These are phyloP conservation scores for Hemileccinum impolitum DNA, from an alignment of 768 basidiomycete species.

Conservation along the genomic window DNA sequence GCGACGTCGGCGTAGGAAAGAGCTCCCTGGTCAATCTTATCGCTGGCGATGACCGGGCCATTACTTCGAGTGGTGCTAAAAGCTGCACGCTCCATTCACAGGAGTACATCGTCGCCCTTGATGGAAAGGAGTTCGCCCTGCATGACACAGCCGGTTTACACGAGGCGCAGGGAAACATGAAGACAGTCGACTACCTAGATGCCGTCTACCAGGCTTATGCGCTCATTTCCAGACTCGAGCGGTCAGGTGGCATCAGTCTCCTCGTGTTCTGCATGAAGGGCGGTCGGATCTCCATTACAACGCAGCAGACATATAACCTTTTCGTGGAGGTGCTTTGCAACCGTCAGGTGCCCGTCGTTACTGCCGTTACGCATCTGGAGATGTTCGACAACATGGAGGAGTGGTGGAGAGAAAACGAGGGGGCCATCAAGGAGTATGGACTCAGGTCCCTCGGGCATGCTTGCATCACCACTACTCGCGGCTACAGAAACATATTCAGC, in stretches of 20 bases:
- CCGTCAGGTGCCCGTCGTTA: slow-evolving; percentile 28
- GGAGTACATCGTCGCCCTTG: slow-evolving; percentile 19
- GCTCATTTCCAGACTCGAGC: slow-evolving; percentile 33
- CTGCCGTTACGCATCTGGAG: slow-evolving; percentile 37
- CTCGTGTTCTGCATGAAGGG: slow-evolving; percentile 31
- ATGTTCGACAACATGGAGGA: slow-evolving; percentile 30
- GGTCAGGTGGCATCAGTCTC: slow-evolving; percentile 25
- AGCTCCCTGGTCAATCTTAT: slow-evolving; percentile 43
- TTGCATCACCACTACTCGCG: slow-evolving; percentile 38
- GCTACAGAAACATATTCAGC: slow-evolving; percentile 14
- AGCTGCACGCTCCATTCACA: slow-evolving; percentile 36
- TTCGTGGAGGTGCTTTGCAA: slow-evolving; percentile 40
- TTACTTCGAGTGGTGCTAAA: slow-evolving; percentile 26
- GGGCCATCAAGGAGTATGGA: slow-evolving; percentile 27
- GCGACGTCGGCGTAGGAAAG: slow-evolving; percentile 33
- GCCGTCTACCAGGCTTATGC: slow-evolving; percentile 28
- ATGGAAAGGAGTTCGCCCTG: slow-evolving; percentile 16
- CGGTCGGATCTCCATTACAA: slow-evolving; percentile 23
- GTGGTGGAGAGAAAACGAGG: slow-evolving; percentile 41
- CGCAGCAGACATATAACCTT: slow-evolving; percentile 30
- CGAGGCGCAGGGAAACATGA: slow-evolving; percentile 26
- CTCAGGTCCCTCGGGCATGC: slow-evolving; percentile 37
- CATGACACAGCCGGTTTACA: slow-evolving; percentile 30
- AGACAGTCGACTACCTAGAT: slow-evolving; percentile 20
- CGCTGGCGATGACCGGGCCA: slow-evolving; percentile 22